These are phyloP conservation scores for Globisporangium middletonii DNA, from an alignment of 352 stramenopile genomes.

Conservation along the genomic window DNA sequence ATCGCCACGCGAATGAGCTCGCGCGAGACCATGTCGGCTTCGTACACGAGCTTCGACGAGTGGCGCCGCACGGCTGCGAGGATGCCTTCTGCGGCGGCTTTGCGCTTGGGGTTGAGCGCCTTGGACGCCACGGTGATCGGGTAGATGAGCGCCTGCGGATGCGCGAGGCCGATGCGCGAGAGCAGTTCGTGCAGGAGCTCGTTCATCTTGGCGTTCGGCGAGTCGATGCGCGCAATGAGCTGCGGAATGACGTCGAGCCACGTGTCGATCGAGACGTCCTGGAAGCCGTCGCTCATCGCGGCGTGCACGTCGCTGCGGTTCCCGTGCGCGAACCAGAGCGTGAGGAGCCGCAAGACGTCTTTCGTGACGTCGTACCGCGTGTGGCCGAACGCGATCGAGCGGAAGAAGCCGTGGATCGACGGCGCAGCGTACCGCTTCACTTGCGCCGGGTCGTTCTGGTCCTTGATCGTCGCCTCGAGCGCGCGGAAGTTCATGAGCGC, in stretches of 20 bases:
- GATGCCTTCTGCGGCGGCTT: slow-evolving; percentile 91
- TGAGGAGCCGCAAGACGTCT: slow-evolving; percentile 98
- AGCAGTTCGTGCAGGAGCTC: slow-evolving; percentile 81
- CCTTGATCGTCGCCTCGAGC: slow-evolving; percentile 56
- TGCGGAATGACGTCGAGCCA: slow-evolving; percentile 99
- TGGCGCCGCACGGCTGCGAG: slow-evolving; percentile 94
- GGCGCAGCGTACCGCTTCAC: slow-evolving; percentile 81
- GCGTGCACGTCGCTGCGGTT: slow-evolving; percentile 86
- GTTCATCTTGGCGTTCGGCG: slow-evolving; percentile 73
- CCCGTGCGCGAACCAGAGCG: slow-evolving; percentile 98
- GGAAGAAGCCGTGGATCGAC: slow-evolving; percentile 97
- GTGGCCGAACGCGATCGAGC: slow-evolving; percentile 94
- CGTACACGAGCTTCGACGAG: slow-evolving; percentile 94
- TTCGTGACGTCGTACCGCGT: slow-evolving; percentile 93
- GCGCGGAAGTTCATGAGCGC: slow-evolving; percentile 96
- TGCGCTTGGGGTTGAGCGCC: slow-evolving; percentile 88
- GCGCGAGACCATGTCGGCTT: slow-evolving; percentile 93
- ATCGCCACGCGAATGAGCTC: slow-evolving; percentile 99
- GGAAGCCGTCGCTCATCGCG: slow-evolving; percentile 83
- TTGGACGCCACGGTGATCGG: slow-evolving; percentile 97
- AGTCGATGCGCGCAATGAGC: slow-evolving; percentile 93
- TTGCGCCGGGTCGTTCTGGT: slow-evolving; percentile 36
- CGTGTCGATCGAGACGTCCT: slow-evolving; percentile 94
- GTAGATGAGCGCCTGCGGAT: slow-evolving; percentile 99
- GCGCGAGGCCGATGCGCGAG: slow-evolving; percentile 91